Base-by-base conservation (phyloP, 106 monocot genomes). In the Iris macrosiphon region DNA sequence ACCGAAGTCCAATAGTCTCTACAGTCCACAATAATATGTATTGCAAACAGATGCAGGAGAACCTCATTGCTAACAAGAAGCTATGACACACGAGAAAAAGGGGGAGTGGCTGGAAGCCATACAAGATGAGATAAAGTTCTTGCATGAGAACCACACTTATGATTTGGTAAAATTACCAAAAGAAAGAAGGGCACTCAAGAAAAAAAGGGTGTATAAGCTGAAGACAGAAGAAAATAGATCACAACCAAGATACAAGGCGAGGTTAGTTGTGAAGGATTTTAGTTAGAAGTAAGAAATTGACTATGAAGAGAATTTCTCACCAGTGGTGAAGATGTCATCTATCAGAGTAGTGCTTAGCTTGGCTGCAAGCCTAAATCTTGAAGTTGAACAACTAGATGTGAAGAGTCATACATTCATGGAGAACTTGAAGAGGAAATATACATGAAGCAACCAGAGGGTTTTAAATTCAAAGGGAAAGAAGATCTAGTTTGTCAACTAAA, bases 401-500 rank as follows among this genome's bases (percentile, higher is more conserved):
- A 53, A 32, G 16, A 53, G 2, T 4, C 14, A 31, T 53, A 30
- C 23, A 3, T 53, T 4, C 52, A 53, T 28, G 52, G 30, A 22
- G 27, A 53, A 30, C 31, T 53, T 4, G 1, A 53, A 17, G 16
- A 53, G 13, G 8, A 53, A 31, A 53, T 53, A 9, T 53, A 53
- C 27, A 53, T 53, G 31, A 0, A 31, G 27, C 52, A 53, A 53
- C 31, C 52, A 1, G 13, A 53, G 31, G 52, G 31, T 16, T 53
- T 53, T n/a, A 17, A 53, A 53, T 25, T 31, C 10, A 53, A 53
- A 6, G 52, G 52, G 24, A 53, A 53, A 17, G 52, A 29, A 29
- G 10, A 53, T 15, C 3, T 31, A 2, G 52, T 53, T 1, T 53
- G 27, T 22, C 17, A 53, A 17, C 23, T 53, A 22, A 53, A 53